Base-by-base conservation (phyloP, 2,329 filamentous ascomycete genomes). In the Nemania bipapillata region DNA sequence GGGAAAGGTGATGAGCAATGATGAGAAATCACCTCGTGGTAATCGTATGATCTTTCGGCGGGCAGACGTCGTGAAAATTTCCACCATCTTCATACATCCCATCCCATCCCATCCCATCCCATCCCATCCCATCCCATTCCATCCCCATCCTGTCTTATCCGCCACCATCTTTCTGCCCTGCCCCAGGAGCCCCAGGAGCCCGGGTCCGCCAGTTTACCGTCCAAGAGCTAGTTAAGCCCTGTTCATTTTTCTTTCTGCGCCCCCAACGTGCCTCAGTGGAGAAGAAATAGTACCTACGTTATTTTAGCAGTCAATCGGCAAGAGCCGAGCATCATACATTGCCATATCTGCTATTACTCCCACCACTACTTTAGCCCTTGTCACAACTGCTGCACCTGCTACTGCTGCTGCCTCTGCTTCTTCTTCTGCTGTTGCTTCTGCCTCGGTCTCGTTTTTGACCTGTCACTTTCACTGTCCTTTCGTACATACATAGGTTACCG, bases 41-140 rank as follows among this genome's bases (percentile, higher is more conserved):
- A 35, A 66, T 66, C 58, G 65, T 63, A 58, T 47, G 65, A 63
- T 50, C 9, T 50, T 59, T 30, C 11, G 62, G 53, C 47, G 50
- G 45, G 50, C 45, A 37, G 30, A 52, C 45, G 22, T 28, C 45
- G 20, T 50, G 54, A 24, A n/a, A 6, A 45, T 53, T 15, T 28
- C 17, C 8, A 9, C 28, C 12, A 4, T 8, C 6, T 20, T 8
- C 28, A 53, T 32, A 26, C 2, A 32, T 53, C 50, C 1, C 30
- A 32, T 32, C 30, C 30, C 30, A 32, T 32, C 30, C 30, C 30
- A 32, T 32, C 30, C 30, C 30, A 4, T 32, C 30, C 30, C 30
- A 32, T 32, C n/a, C n/a, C n/a, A n/a, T n/a, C n/a, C n/a, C 2
- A 32, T 53, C 50, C 1, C 30, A 32, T 32, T 9, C 30, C 30